Evolutionary conservation across 257 asterid species (phyloP), one percentile per base, ranked within the genome.

Genomic region (Hygrophila difformis): DNA sequence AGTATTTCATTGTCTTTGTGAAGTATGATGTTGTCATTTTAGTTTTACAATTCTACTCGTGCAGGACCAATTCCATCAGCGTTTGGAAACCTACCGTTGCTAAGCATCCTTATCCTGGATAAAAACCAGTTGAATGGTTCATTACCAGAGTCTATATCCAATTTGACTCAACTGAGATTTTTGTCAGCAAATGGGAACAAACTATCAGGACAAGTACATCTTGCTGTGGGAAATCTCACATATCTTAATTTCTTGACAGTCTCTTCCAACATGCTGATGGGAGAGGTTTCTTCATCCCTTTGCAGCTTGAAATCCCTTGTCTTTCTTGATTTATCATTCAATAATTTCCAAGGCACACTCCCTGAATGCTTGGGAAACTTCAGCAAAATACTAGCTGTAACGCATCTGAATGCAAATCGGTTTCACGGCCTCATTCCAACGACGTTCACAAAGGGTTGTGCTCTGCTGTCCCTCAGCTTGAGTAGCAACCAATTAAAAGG

Each of bases 191-290:
- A 3, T 24, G 31, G 31, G 5, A 24, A 24, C 8, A 8, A 24
- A 24, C 8, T 24, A 3, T 24, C 8, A 24, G 31, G 31, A 3
- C 3, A 24, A 3, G 8, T 24, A 24, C 31, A 3, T 24, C 8
- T 8, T 8, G 8, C 31, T 8, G 8, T 24, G 3, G 31, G 31
- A 3, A 24, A 24, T 8, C 31, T 12, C 75, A 67, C 24, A 66
- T 64, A 49, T 76, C 92, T 2, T 91, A 73, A 62, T 54, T 82
- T 31, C 65, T 44, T 36, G 17, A 11, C n/a, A 1, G 4, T 36
- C 1, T 1, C 12, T 36, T 36, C 47, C 22, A 17, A 20, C 11
- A 17, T n/a, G 1, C n/a, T 41, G 7, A 15, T 26, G 1, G 48
- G 48, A 8, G 31, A 18, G 29, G 12, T 18, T 18, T 29, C 48